A percentile compares a stretch with the other conserved stretches of the same genome.
Conservation (phyloP, 176 grass and related monocot species). For the Triticum monococcum region DNA sequence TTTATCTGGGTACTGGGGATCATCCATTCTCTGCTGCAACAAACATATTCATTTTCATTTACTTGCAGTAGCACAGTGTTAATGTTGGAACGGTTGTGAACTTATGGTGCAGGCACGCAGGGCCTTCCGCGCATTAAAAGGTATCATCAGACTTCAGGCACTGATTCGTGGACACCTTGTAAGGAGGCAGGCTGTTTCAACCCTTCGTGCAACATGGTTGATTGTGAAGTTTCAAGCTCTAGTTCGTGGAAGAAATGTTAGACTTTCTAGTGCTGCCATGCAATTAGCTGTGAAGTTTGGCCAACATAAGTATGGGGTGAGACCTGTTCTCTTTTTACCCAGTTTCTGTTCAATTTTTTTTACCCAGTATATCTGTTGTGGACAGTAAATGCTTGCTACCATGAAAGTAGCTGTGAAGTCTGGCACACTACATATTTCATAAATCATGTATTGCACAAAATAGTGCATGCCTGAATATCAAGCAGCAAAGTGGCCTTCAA, state of each 20-base stretch:
- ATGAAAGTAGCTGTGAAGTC: not conserved
- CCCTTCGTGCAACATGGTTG: constrained; percentile 60
- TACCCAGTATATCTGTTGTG: not conserved
- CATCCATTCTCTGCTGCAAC: not conserved
- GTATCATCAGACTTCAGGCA: constrained; percentile 92
- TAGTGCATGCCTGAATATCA: not conserved
- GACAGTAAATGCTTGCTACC: not conserved
- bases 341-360: not conserved
- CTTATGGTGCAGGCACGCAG: constrained; percentile 68
- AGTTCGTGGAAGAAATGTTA: constrained; percentile 70
- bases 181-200: constrained; percentile 79
- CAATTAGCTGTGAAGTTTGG: constrained; percentile 32
- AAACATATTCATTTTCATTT: constrained; percentile 2
- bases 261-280: constrained; percentile 32
- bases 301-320: constrained; percentile 42
- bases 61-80: not conserved
- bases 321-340: not conserved
- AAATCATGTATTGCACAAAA: not conserved
- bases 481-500: not conserved
- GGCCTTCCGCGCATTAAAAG: constrained; percentile 84
- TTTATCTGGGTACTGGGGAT: not conserved
- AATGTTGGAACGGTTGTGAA: constrained; percentile 19
- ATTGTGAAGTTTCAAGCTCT: constrained; percentile 82
- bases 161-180: constrained; percentile 94
- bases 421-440: not conserved